Percentiles rank a stretch among this genome's conserved stretches.
These are phyloP conservation scores for Globisporangium acanthophoron DNA, from an alignment of 352 stramenopile genomes.

Conservation along the genomic window DNA sequence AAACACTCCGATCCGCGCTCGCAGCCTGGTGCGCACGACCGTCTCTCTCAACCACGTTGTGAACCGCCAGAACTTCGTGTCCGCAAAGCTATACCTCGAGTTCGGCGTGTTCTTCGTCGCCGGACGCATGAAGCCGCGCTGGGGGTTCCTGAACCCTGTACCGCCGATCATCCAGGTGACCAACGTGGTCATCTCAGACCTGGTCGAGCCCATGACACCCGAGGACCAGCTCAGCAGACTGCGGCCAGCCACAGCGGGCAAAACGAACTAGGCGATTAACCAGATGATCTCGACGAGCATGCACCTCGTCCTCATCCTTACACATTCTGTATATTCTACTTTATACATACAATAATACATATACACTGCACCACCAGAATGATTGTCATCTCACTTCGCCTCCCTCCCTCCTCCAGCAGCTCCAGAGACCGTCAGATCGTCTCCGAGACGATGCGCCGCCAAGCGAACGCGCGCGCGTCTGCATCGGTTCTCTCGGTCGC, in stretches of 20 bases:
- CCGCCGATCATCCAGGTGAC: conserved; percentile 5
- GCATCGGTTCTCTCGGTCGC: neutral
- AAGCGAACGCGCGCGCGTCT: neutral
- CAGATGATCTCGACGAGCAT: neutral
- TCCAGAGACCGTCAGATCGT: neutral
- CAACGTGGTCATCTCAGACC: conserved; percentile 7
- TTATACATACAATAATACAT: neutral
- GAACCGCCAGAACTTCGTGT: conserved; percentile 9
- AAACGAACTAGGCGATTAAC: neutral
- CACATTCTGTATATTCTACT: neutral
- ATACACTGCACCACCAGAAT: neutral
- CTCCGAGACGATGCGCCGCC: neutral
- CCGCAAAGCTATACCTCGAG: conserved; percentile 5
- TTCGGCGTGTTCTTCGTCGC: conserved; percentile 9
- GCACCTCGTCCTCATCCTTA: neutral
- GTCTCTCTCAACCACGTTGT: conserved; percentile 1
- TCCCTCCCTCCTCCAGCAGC: neutral
- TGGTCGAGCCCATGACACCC: conserved; percentile 1
- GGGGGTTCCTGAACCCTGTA: conserved; percentile 8
- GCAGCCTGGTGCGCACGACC: conserved; percentile 26
- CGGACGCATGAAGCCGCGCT: conserved; percentile 6
- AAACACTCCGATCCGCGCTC: conserved; percentile 37
- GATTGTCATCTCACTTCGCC: neutral
- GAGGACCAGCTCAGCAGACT: conserved; percentile 5
- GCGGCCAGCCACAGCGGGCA: neutral